Conservation (phyloP, 495 filamentous ascomycete genomes). For the Melanomma pulvis-pyrius region DNA sequence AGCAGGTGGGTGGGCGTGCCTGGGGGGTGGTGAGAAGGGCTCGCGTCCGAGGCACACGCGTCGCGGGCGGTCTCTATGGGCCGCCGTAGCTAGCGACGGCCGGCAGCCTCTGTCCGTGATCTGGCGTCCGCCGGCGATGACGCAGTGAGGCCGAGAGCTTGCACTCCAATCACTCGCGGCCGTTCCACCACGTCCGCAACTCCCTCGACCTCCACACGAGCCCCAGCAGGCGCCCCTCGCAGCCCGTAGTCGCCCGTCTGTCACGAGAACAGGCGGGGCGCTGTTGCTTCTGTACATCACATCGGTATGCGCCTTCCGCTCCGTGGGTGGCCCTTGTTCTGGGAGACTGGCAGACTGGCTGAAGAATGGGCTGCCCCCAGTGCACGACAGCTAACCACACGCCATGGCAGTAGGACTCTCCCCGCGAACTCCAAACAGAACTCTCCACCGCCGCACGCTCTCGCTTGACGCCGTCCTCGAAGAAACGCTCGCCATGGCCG, state of each 20-base stretch:
- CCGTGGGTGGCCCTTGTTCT: not conserved
- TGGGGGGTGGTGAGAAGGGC: not conserved
- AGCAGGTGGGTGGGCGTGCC: too few relatives aligned
- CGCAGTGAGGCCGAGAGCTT: not conserved
- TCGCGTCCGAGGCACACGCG: constrained; percentile 11
- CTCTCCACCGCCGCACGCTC: constrained; percentile 30
- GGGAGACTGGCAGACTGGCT: too few relatives aligned
- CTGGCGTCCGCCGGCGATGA: constrained; percentile 6
- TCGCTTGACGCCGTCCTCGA: constrained; percentile 31
- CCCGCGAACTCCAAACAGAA: constrained; percentile 23
- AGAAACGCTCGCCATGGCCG: constrained; percentile 39
- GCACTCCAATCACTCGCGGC: constrained; percentile 10
- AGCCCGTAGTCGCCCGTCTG: not conserved
- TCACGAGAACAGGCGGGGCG: constrained; percentile 15
- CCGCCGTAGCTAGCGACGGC: constrained; percentile 6
- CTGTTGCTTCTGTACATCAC: constrained; percentile 11
- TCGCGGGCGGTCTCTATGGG: not conserved
- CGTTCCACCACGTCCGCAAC: constrained; percentile 11
- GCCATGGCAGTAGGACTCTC: constrained; percentile 34
- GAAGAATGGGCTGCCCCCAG: constrained; percentile 10
- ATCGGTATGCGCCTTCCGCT: constrained; percentile 11
- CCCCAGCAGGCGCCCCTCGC: constrained; percentile 1
- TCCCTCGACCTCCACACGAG: constrained; percentile 14
- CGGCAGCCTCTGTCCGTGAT: not conserved
- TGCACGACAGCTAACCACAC: constrained; percentile 20